Percentiles rank a stretch among this genome's conserved stretches.
Evolutionary conservation across 2,329 filamentous ascomycete species (phyloP).

Genomic region (Sphaerulina populicola): DNA sequence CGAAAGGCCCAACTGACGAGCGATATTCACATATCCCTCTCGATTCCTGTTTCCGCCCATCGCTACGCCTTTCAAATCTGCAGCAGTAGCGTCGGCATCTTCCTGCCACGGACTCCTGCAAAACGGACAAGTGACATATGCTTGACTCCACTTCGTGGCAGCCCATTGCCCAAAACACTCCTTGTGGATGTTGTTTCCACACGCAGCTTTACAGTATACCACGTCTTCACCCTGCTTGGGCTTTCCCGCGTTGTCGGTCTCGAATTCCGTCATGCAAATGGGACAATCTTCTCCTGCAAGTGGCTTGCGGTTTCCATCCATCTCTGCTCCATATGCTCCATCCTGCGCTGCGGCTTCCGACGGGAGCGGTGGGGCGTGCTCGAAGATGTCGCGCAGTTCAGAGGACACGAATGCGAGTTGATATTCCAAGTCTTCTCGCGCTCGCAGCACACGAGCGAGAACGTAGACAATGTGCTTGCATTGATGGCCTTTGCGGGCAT

Average conservation of each 20-base stretch:
- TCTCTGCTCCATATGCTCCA: slow-evolving; percentile 34
- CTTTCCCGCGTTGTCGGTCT: slow-evolving; percentile 11
- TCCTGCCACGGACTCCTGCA: slow-evolving; percentile 28
- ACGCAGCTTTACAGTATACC: slow-evolving; percentile 53
- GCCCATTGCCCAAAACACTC: slow-evolving; percentile 50
- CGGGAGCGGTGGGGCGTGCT: slow-evolving; percentile 46
- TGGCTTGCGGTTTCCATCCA: slow-evolving; percentile 47
- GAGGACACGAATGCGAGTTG: slow-evolving; percentile 53
- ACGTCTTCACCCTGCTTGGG: slow-evolving; percentile 35
- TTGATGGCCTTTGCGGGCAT: slow-evolving; percentile 39
- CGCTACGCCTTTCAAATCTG: slow-evolving; percentile 20
- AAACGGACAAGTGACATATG: slow-evolving; percentile 28
- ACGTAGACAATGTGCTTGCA: slow-evolving; percentile 60
- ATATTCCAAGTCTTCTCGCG: slow-evolving; percentile 48
- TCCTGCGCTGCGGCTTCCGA: slow-evolving; percentile 26
- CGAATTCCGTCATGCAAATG: slow-evolving; percentile 44
- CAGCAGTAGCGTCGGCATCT: slow-evolving; percentile 11
- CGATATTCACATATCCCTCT: slow-evolving; percentile 32
- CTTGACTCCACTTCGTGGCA: slow-evolving; percentile 21
- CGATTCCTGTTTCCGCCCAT: slow-evolving; percentile 20
- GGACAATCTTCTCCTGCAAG: slow-evolving; percentile 54
- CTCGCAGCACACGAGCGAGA: slow-evolving; percentile 51
- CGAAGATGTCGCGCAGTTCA: slow-evolving; percentile 51
- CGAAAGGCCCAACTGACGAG: slow-evolving; percentile 27
- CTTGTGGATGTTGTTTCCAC: slow-evolving; percentile 56